phyloP scores from a whole-genome alignment of 1,284 basidiomycete species.

The Boletellus sp. region DNA sequence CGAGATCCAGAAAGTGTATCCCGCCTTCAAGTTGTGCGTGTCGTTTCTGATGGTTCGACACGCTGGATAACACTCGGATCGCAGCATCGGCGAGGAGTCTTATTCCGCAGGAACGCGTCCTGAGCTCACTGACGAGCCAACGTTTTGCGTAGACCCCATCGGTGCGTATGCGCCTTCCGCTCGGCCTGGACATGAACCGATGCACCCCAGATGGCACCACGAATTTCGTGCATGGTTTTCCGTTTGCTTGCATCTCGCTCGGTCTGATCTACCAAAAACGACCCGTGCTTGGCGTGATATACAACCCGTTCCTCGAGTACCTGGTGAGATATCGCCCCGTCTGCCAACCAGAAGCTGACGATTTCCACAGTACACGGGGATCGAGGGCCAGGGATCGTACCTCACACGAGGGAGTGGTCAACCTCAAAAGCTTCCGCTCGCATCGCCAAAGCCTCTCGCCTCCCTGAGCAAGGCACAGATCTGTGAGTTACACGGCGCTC shows the following conservation, averaged over 20 bases:
- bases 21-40: conserved; percentile 79
- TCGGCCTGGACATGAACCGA: not conserved
- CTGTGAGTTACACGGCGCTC: conserved; percentile 34
- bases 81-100: conserved; percentile 90
- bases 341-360: not conserved
- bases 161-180: conserved; percentile 37
- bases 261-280: conserved; percentile 81
- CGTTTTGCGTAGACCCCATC: conserved; percentile 89
- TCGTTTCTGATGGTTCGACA: conserved; percentile 1
- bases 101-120: conserved; percentile 70
- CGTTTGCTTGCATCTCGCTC: conserved; percentile 87
- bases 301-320: conserved; percentile 88
- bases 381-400: conserved; percentile 78
- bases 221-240: conserved; percentile 92
- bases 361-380: conserved; percentile 67
- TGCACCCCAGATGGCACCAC: conserved; percentile 79
- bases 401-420: conserved; percentile 53
- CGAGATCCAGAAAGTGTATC: conserved; percentile 68
- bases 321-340: conserved; percentile 43
- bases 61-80: not conserved
- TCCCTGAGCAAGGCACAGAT: conserved; percentile 82
- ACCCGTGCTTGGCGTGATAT: conserved; percentile 87
- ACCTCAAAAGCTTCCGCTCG: conserved; percentile 72
- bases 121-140: conserved; percentile 80
- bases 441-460: conserved; percentile 62